Evolutionary conservation across 129 eudicot species (phyloP).

Genomic region (Gnaphalium uliginosum): DNA sequence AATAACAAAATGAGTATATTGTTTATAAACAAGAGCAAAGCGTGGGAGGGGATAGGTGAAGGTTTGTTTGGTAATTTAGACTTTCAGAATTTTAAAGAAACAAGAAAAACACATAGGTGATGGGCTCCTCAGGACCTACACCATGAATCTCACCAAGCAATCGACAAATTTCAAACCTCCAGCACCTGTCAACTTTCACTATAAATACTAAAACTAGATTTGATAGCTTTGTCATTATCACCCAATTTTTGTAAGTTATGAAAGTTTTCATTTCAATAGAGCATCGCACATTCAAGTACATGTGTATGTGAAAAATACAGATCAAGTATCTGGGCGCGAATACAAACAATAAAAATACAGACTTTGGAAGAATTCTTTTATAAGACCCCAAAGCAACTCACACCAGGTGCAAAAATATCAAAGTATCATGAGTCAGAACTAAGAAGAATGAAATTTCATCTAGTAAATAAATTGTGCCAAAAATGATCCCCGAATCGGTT

Average conservation of each 20-base stretch:
- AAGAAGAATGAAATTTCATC: slow-evolving; percentile 13
- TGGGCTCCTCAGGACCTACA: background rate
- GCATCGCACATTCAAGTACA: background rate
- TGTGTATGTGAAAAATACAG: background rate
- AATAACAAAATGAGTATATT: no score
- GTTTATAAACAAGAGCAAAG: no score
- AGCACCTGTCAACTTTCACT: background rate
- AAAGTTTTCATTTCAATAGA: background rate
- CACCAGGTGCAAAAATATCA: background rate
- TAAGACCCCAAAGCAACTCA: background rate
- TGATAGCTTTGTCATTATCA: background rate
- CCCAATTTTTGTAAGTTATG: background rate
- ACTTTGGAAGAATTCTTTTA: background rate
- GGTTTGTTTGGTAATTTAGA: background rate
- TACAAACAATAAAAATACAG: background rate
- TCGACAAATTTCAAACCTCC: background rate
- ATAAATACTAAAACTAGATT: background rate
- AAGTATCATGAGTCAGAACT: background rate
- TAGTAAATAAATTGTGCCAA: slow-evolving; percentile 10
- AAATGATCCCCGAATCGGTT: slow-evolving; percentile 16
- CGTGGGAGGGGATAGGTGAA: background rate
- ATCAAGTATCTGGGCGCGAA: background rate
- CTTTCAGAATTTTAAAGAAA: background rate
- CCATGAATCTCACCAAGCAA: slow-evolving; percentile 1
- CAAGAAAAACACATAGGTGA: background rate